phyloP scores from a whole-genome alignment of 1,139 yeast species.

The Blastobotrys aristatus region DNA sequence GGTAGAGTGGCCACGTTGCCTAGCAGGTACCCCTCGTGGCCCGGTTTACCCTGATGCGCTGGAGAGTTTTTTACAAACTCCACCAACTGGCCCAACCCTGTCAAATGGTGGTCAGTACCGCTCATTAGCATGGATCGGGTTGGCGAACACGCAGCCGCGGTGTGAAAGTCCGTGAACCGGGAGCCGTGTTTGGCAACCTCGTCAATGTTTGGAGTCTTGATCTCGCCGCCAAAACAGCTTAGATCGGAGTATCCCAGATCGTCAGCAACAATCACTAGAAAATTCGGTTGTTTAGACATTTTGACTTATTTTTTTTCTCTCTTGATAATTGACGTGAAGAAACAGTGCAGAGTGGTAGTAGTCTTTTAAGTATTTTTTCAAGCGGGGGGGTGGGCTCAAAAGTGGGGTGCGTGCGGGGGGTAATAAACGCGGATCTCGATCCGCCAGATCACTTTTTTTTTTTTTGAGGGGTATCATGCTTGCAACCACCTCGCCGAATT shows the following conservation, averaged over 20 bases:
- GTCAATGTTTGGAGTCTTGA: slow-evolving; percentile 49
- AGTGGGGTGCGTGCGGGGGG: no score
- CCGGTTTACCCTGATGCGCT: slow-evolving; percentile 39
- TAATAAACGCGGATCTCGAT: no score
- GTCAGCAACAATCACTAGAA: slow-evolving; percentile 55
- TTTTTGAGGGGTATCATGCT: no score
- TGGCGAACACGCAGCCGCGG: slow-evolving; percentile 64
- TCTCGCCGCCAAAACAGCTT: slow-evolving; percentile 54
- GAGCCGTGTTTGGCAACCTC: slow-evolving; percentile 43
- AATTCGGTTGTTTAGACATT: slow-evolving; percentile 34
- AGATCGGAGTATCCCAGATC: slow-evolving; percentile 58
- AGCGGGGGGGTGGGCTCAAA: no score
- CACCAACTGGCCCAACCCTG: slow-evolving; percentile 57
- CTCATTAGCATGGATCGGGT: slow-evolving; percentile 57
- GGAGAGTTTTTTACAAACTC: slow-evolving; percentile 39
- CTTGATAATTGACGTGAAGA: no score
- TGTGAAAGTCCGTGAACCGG: slow-evolving; percentile 53
- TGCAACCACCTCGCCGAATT: no score
- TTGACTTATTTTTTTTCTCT: not conserved
- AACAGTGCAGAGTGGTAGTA: no score
- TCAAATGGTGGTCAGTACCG: slow-evolving; percentile 59
- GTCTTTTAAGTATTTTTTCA: no score
- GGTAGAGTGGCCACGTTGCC: slow-evolving; percentile 50
- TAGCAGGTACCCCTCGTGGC: slow-evolving; percentile 53
- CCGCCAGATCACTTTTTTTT: no score